Evolutionary conservation across 2,329 filamentous ascomycete species (phyloP).

Genomic region (Neofusicoccum sp.): DNA sequence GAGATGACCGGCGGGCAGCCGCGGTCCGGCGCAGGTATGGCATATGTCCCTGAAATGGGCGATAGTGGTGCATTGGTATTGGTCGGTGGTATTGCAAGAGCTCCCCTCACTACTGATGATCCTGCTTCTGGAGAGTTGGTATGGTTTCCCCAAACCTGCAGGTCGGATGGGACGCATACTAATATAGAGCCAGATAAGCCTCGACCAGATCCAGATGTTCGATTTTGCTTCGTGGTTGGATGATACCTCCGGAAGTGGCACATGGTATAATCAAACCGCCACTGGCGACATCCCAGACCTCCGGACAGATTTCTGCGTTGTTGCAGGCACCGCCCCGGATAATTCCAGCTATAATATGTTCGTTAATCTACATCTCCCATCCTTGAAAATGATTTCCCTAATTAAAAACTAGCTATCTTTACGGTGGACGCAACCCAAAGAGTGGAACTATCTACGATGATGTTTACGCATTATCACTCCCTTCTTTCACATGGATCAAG

Average conservation of each 20-base stretch:
- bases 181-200: background rate
- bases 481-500: constrained; percentile 47
- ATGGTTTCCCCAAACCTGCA: too few relatives aligned
- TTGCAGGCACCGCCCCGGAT: constrained; percentile 42
- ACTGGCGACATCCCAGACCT: constrained; percentile 41
- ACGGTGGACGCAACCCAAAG: constrained; percentile 46
- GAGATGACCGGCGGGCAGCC: background rate
- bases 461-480: constrained; percentile 46
- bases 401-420: constrained; percentile 34
- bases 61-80: background rate
- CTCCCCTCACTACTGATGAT: background rate
- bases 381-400: constrained; percentile 27
- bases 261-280: constrained; percentile 45
- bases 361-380: background rate
- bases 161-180: too few relatives aligned
- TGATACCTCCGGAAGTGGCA: constrained; percentile 18
- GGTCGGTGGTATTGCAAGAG: background rate
- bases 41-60: background rate
- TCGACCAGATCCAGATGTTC: background rate
- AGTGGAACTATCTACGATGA: constrained; percentile 40
- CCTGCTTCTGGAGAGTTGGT: constrained; percentile 3
- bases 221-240: background rate
- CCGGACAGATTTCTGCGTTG: constrained; percentile 47
- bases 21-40: background rate
- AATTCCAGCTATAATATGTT: constrained; percentile 49